Conservation (phyloP, 352 stramenopile genomes). For the Phytophthora kernoviae region DNA sequence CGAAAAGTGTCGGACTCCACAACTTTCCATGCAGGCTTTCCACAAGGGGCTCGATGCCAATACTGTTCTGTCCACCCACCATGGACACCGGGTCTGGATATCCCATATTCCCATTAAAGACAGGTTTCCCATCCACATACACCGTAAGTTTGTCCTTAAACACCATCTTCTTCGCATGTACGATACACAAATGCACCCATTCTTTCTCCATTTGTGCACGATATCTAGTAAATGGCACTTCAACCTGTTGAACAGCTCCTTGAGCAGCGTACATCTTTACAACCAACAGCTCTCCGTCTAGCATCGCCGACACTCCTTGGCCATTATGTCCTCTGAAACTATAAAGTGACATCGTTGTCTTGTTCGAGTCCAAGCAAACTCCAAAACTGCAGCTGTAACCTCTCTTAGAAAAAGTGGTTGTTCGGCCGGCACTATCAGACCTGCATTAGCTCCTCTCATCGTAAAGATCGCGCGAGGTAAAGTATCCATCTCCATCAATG, state of each 20-base stretch:
- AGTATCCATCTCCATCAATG: conserved; percentile 56
- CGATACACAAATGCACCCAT: conserved; percentile 81
- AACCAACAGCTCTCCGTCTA: conserved; percentile 62
- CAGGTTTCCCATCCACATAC: conserved; percentile 60
- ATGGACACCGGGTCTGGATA: conserved; percentile 79
- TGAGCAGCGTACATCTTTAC: conserved; percentile 56
- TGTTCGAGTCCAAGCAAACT: conserved; percentile 44
- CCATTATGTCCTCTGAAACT: conserved; percentile 79
- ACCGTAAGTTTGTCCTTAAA: conserved; percentile 88
- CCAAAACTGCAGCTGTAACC: conserved; percentile 79
- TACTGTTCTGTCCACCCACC: conserved; percentile 71
- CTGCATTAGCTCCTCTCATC: conserved; percentile 65
- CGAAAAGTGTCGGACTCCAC: conserved; percentile 82
- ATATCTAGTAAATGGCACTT: conserved; percentile 60
- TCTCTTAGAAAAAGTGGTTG: conserved; percentile 74
- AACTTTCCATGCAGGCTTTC: conserved; percentile 67
- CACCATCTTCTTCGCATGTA: conserved; percentile 89
- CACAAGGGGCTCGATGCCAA: conserved; percentile 61
- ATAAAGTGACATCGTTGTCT: conserved; percentile 55
- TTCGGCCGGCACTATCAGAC: conserved; percentile 65
- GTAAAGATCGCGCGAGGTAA: conserved; percentile 72
- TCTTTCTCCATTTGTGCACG: conserved; percentile 52
- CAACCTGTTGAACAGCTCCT: conserved; percentile 48
- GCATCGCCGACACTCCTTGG: conserved; percentile 65
- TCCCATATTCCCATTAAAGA: conserved; percentile 67